Evolutionary conservation across 192 early-diverging fungal species (phyloP).

Genomic region (Umbelopsis ramanniana): DNA sequence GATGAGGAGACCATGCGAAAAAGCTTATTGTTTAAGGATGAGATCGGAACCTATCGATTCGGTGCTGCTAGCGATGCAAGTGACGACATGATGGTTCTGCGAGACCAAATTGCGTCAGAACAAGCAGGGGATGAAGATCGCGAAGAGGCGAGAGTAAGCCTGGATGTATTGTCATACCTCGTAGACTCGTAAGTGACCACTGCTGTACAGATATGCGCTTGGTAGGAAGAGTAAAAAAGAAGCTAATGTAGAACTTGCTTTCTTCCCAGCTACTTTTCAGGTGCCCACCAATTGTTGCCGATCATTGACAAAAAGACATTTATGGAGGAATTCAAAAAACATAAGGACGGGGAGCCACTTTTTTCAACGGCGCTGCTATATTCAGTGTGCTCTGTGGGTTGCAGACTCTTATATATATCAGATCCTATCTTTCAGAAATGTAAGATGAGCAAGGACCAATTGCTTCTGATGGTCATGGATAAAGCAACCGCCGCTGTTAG

Average conservation of each 20-base stretch:
- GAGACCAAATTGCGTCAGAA: slow-evolving; percentile 30
- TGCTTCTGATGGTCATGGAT: slow-evolving; percentile 22
- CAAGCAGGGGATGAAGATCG: not conserved
- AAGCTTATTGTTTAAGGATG: not conserved
- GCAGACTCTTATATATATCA: slow-evolving; percentile 14
- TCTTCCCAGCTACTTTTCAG: slow-evolving; percentile 28
- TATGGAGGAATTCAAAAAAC: slow-evolving; percentile 24
- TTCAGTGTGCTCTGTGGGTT: slow-evolving; percentile 28
- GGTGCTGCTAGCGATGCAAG: slow-evolving; percentile 24
- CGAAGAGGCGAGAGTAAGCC: not conserved
- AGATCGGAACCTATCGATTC: slow-evolving; percentile 26
- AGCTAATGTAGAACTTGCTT: not conserved
- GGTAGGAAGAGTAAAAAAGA: too few relatives aligned
- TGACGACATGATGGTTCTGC: slow-evolving; percentile 37
- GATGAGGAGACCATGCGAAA: not conserved
- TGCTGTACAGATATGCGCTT: not conserved
- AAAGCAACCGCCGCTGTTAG: slow-evolving; percentile 42
- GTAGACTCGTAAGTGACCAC: slow-evolving; percentile 4
- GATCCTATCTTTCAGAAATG: slow-evolving; percentile 24
- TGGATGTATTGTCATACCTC: not conserved
- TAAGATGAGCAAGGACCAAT: slow-evolving; percentile 8
- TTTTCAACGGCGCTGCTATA: slow-evolving; percentile 27
- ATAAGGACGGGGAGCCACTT: not conserved
- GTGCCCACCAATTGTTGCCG: slow-evolving; percentile 25
- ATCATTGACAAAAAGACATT: slow-evolving; percentile 30